Evolutionary conservation across 345 rosid genomes (phyloP).

Genomic region (Eucalyptus decipiens): DNA sequence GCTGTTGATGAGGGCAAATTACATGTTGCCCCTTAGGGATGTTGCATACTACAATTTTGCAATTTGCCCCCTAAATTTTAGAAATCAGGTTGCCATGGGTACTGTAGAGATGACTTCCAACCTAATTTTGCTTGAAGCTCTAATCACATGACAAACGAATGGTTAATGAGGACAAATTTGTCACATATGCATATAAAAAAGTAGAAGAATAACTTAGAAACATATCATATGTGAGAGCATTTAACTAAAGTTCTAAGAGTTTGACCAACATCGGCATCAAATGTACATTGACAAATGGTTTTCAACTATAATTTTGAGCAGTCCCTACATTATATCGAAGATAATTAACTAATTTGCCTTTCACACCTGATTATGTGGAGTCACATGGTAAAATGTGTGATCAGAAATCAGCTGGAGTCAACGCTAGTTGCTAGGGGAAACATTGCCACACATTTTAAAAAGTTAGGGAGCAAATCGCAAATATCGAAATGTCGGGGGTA

Average conservation of each 20-base stretch:
- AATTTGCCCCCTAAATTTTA: neutral
- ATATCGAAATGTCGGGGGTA: neutral
- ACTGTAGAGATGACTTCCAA: neutral
- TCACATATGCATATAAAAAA: neutral
- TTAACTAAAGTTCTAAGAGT: neutral
- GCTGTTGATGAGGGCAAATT: neutral
- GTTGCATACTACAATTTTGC: neutral
- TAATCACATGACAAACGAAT: neutral
- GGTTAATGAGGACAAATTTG: neutral
- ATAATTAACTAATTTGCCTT: neutral
- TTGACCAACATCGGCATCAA: neutral
- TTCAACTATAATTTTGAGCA: neutral
- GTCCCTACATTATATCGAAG: neutral
- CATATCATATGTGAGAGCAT: neutral
- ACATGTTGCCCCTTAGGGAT: neutral
- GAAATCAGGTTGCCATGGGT: neutral
- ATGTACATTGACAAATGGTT: neutral
- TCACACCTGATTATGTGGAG: neutral
- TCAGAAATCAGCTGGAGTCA: neutral
- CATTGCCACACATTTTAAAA: neutral
- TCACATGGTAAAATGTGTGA: neutral
- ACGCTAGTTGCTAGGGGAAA: neutral
- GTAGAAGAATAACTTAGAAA: neutral
- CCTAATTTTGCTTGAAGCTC: neutral
- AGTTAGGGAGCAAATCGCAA: neutral